Percentiles rank a stretch among this genome's conserved stretches.
Conservation (phyloP, 768 basidiomycete genomes). For the Chalciporus chontae region DNA sequence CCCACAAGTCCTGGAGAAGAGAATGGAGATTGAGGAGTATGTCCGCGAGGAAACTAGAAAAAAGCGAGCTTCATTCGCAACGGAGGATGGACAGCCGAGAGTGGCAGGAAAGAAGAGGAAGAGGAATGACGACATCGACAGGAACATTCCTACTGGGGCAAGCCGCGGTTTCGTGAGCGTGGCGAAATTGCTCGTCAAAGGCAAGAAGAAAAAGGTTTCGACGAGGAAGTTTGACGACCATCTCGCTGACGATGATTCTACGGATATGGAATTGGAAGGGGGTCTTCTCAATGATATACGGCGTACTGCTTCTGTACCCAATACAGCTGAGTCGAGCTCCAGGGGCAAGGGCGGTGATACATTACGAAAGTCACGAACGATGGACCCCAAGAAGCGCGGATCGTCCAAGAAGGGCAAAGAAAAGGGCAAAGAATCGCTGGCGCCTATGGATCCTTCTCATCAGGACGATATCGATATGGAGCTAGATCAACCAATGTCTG, state of each 20-base stretch:
- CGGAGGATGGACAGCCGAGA: conserved; percentile 28
- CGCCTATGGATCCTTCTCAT: conserved; percentile 41
- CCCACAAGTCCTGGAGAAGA: conserved; percentile 75
- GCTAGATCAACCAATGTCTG: conserved; percentile 43
- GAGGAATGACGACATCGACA: conserved; percentile 58
- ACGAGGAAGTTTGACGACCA: conserved; percentile 44
- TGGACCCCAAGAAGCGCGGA: conserved; percentile 25
- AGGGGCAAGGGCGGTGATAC: conserved; percentile 30
- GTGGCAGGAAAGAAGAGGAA: conserved; percentile 57
- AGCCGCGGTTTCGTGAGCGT: conserved; percentile 69
- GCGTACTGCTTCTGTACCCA: conserved; percentile 50
- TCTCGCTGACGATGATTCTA: conserved; percentile 62
- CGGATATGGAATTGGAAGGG: conserved; percentile 63
- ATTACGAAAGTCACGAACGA: conserved; percentile 46
- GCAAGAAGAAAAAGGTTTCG: conserved; percentile 41
- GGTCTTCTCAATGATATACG: conserved; percentile 45
- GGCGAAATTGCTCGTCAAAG: conserved; percentile 56
- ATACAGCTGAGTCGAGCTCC: conserved; percentile 27
- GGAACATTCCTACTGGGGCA: conserved; percentile 76
- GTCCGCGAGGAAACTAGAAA: conserved; percentile 46
- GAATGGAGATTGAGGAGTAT: conserved; percentile 78
- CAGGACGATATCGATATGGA: conserved; percentile 50
- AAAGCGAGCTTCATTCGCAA: conserved; percentile 25
- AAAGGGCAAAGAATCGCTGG: conserved; percentile 21
- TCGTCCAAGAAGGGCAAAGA: conserved; percentile 24